Evolutionary conservation across 768 basidiomycete species (phyloP), one percentile per base, ranked within the genome.

Genomic region (Phylloporus rhodoxanthus): DNA sequence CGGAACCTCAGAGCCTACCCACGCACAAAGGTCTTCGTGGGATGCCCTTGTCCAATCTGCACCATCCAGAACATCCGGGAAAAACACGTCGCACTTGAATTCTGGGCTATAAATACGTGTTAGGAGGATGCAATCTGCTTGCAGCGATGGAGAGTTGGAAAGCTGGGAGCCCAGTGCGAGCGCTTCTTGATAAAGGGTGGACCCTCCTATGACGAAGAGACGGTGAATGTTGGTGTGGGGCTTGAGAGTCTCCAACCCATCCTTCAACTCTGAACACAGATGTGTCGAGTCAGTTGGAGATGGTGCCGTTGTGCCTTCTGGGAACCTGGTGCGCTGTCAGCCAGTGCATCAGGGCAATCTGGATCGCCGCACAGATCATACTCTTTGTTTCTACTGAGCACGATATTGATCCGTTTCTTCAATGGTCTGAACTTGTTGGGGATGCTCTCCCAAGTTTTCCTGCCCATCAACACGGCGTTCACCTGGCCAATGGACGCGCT

Each of bases 371-470:
- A 91, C 90, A 87, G 63, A 50, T 79, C 67, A 56, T 84, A 87
- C 40, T 71, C 68, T 21, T 62, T 37, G 56, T 83, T 80, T 43
- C 77, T 74, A 67, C 81, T 85, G 51, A 94, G 69, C 49, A 99
- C 82, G 21, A 94, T 65, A 62, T 98, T 99, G 47, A 77, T 48
- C 43, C 96, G 76, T 38, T 76, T 78, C 36, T 77, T 72, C 17
- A 99, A 75, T 5, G 96, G 96, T 54, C 87, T 76, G 69, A 86
- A 88, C 65, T 82, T 88, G 17, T 62, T 55, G 8, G 96, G 95
- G 47, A 99, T 97, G 64, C 90, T 90, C 70, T 97, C 92, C 96
- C 96, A 99, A 13, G 93, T 95, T 61, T 89, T 92, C 48, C 95
- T 78, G 11, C 96, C 96, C 95, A 99, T 97, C 48, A 97, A 72